A percentile compares a stretch with the other conserved stretches of the same genome.
phyloP scores from a whole-genome alignment of 352 stramenopile genomes.

The Phytophthora palmivora region DNA sequence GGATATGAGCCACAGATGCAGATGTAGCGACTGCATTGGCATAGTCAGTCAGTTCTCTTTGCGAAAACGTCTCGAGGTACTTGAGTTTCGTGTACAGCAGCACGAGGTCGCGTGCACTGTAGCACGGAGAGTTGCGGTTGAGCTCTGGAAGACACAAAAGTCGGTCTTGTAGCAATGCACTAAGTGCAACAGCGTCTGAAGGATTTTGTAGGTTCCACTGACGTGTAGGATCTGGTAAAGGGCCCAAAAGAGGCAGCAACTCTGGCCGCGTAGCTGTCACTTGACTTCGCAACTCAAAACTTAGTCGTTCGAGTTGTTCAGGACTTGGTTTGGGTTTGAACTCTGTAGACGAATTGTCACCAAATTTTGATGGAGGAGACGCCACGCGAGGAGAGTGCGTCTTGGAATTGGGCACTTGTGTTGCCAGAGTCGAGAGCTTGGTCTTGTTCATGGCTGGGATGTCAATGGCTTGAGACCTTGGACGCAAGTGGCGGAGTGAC shows the following conservation, averaged over 20 bases:
- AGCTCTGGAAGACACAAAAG: conserved; percentile 77
- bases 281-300: conserved; percentile 48
- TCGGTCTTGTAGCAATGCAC: conserved; percentile 71
- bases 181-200: conserved; percentile 69
- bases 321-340: conserved; percentile 10
- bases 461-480: background rate
- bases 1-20: conserved; percentile 5
- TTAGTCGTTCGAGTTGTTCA: conserved; percentile 20
- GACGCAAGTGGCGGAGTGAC: conserved; percentile 22
- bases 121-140: conserved; percentile 83
- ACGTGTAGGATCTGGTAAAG: conserved; percentile 7
- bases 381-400: conserved; percentile 36
- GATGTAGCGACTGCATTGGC: conserved; percentile 31
- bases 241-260: conserved; percentile 60
- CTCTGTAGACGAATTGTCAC: conserved; percentile 12
- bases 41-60: conserved; percentile 66
- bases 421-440: conserved; percentile 36
- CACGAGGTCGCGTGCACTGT: conserved; percentile 79
- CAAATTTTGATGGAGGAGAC: conserved; percentile 19
- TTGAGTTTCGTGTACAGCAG: conserved; percentile 87
- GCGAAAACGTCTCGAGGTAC: conserved; percentile 81
- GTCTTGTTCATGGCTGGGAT: conserved; percentile 27
- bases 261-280: conserved; percentile 56
- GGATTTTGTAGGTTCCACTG: conserved; percentile 51
- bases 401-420: conserved; percentile 39